Base-by-base conservation (phyloP, 2,329 filamentous ascomycete genomes). In the Monosporascus sp. region DNA sequence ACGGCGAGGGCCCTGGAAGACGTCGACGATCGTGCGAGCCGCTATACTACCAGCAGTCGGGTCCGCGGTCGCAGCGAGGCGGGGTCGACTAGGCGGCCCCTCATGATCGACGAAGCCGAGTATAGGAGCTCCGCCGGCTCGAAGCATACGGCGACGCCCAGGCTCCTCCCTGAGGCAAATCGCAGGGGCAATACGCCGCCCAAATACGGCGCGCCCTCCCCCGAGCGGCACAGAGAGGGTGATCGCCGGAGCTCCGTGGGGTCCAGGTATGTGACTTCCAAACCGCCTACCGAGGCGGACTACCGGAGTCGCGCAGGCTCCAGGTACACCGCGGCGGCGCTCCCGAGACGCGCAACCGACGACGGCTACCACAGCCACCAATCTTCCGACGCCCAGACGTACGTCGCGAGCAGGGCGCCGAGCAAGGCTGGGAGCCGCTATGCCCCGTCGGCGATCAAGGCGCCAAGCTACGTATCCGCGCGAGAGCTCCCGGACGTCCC, bases 1-100 rank as follows among this genome's bases (percentile, higher is more conserved):
- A 45, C 53, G 15, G 15, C 45, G 34, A 63, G 63, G 34, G 67
- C 65, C 14, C 57, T 65, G 5, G 74, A 74, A 42, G 71, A 74
- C 52, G 27, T 65, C 46, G 75, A 73, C 14, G 70, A 78, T 48
- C 62, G 62, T 20, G 68, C 72, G 11, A 74, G 74, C 53, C 73
- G 71, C 15, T 68, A 70, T 41, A 70, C 65, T 49, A 57, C 63
- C 22, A 59, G 58, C 20, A 64, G 70, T 24, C 65, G 62, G 6
- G 54, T 62, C 4, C 73, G 74, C 25, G 68, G 72, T 20, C 70
- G 72, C 48, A 79, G 76, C 62, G 72, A 76, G 53, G 66, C 65
- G 2, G 62, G 68, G 4, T 61, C 66, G 4, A 58, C 62, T 25
- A 66, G 71, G 6, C 59, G 65, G 8, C 71, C 74, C 0, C 65